A percentile compares a stretch with the other conserved stretches of the same genome.
Evolutionary conservation across 73 alveolate genomes (phyloP).

Genomic region (Diophrys sp.): DNA sequence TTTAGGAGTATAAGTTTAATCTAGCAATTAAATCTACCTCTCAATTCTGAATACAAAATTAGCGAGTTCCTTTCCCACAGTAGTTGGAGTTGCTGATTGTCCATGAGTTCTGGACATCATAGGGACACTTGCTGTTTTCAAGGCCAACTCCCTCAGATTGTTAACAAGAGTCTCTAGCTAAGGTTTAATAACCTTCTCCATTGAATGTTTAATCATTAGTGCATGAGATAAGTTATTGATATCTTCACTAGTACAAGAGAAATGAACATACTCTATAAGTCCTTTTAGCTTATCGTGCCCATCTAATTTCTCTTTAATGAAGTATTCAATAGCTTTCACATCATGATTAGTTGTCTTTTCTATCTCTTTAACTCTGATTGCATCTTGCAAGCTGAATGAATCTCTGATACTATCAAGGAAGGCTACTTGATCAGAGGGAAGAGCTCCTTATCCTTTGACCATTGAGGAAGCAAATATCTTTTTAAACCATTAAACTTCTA

Average conservation of each 20-base stretch:
- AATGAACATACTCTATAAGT: slow-evolving; percentile 79
- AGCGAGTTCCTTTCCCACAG: slow-evolving; percentile 90
- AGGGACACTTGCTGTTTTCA: slow-evolving; percentile 65
- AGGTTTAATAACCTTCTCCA: slow-evolving; percentile 53
- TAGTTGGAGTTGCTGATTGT: slow-evolving; percentile 90
- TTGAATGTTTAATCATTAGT: slow-evolving; percentile 69
- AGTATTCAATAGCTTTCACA: slow-evolving; percentile 89
- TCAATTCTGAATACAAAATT: slow-evolving; percentile 82
- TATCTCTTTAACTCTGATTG: slow-evolving; percentile 72
- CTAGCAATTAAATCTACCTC: slow-evolving; percentile 41
- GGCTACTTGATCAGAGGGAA: neutral
- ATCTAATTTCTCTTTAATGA: slow-evolving; percentile 75
- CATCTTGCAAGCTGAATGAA: slow-evolving; percentile 59
- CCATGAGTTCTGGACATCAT: slow-evolving; percentile 94
- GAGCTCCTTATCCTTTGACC: slow-evolving; percentile 15
- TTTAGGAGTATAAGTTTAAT: slow-evolving; percentile 39
- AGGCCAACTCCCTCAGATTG: slow-evolving; percentile 47
- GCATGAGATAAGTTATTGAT: slow-evolving; percentile 86
- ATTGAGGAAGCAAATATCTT: slow-evolving; percentile 50
- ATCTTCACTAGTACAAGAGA: slow-evolving; percentile 91
- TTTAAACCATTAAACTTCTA: slow-evolving; percentile 85
- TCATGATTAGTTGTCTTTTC: slow-evolving; percentile 87
- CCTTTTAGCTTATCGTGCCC: slow-evolving; percentile 41
- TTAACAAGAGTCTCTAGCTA: slow-evolving; percentile 41
- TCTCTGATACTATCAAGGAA: slow-evolving; percentile 30